phyloP scores from a whole-genome alignment of 139 green algal genomes.

The Chlamydomonas sp. region DNA sequence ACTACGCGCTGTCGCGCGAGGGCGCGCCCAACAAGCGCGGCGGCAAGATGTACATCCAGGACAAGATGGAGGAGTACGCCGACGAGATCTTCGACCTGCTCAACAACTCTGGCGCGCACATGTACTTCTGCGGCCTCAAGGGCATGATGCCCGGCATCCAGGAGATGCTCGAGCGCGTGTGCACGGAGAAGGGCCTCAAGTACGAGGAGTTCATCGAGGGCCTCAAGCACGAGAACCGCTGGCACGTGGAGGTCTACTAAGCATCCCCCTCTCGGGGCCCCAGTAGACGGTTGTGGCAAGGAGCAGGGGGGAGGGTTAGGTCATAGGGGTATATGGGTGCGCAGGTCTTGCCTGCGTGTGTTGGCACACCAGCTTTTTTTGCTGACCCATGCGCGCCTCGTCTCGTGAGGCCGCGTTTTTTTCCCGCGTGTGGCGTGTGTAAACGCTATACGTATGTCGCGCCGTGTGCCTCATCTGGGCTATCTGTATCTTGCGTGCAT shows the following conservation, averaged over 20 bases:
- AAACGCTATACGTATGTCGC: too few relatives aligned
- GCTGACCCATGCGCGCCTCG: too few relatives aligned
- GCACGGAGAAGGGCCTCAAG: conserved; percentile 74
- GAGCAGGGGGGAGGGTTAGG: too few relatives aligned
- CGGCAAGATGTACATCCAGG: conserved; percentile 96
- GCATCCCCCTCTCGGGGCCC: too few relatives aligned
- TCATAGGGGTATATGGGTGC: too few relatives aligned
- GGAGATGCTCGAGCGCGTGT: conserved; percentile 92
- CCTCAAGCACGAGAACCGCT: conserved; percentile 84
- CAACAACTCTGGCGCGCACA: conserved; percentile 87
- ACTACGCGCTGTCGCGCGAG: conserved; percentile 94
- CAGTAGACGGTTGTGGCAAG: too few relatives aligned
- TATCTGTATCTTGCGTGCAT: too few relatives aligned
- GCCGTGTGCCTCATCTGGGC: too few relatives aligned
- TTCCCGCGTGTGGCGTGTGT: too few relatives aligned
- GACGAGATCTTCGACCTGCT: conserved; percentile 97
- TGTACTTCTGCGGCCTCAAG: conserved; percentile 99
- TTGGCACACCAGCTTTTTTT: too few relatives aligned
- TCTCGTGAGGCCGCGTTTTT: too few relatives aligned
- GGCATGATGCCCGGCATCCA: conserved; percentile 97
- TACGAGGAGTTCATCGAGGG: conserved; percentile 81
- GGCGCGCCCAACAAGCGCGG: conserved; percentile 76
- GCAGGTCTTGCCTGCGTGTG: too few relatives aligned
- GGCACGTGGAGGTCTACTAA: conserved; percentile 97
- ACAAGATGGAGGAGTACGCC: conserved; percentile 96